phyloP scores from a whole-genome alignment of 2,329 filamentous ascomycete genomes.

The Septoria linicola region DNA sequence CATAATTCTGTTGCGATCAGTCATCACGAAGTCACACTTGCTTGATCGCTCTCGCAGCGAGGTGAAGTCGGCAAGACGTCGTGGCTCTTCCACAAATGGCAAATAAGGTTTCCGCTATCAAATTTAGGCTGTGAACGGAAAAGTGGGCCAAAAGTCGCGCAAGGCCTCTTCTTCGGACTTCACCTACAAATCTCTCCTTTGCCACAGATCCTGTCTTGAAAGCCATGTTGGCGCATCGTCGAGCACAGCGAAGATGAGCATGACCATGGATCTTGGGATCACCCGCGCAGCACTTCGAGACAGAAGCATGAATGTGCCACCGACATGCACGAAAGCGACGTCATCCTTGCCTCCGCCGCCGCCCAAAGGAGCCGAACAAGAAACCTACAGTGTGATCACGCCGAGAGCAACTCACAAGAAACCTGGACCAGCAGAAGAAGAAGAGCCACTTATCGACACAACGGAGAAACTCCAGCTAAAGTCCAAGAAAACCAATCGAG shows the following conservation, averaged over 20 bases:
- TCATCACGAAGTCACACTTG: neutral
- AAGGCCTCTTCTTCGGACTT: too few relatives aligned
- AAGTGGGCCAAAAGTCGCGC: too few relatives aligned
- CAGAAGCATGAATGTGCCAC: neutral
- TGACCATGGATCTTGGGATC: neutral
- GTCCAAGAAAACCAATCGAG: conserved; percentile 56
- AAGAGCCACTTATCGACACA: conserved; percentile 51
- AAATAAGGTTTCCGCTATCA: too few relatives aligned
- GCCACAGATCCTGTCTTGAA: too few relatives aligned
- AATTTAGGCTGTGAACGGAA: too few relatives aligned
- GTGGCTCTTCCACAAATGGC: too few relatives aligned
- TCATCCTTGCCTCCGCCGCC: neutral
- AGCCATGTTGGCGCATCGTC: too few relatives aligned
- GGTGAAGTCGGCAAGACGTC: too few relatives aligned
- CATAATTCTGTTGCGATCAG: neutral
- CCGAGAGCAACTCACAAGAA: conserved; percentile 14
- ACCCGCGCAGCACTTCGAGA: neutral
- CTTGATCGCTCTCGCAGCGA: too few relatives aligned
- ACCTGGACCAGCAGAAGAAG: conserved; percentile 32
- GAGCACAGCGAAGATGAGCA: conserved; percentile 1
- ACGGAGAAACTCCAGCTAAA: conserved; percentile 50
- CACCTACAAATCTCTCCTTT: too few relatives aligned
- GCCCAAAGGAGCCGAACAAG: conserved; percentile 1
- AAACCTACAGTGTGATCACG: conserved; percentile 18
- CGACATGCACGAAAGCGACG: neutral